These are phyloP conservation scores for Gliomastix tumulicola DNA, from an alignment of 2,329 filamentous ascomycete genomes.

Conservation along the genomic window DNA sequence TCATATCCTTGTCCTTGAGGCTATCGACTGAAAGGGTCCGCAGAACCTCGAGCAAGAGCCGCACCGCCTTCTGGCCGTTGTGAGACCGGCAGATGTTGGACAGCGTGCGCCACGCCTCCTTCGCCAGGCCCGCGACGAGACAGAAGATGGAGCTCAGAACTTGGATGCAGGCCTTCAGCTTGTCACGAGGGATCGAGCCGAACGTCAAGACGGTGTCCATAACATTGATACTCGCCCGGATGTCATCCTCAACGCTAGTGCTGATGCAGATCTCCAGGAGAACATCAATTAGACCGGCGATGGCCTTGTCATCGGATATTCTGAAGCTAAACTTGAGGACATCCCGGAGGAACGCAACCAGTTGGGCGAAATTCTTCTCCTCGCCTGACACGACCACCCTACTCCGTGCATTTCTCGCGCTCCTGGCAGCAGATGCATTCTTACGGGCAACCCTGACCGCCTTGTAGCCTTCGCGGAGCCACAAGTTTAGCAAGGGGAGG, in stretches of 20 bases:
- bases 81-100: slow-evolving; percentile 67
- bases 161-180: slow-evolving; percentile 59
- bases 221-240: slow-evolving; percentile 60
- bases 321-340: slow-evolving; percentile 73
- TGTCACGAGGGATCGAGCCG: slow-evolving; percentile 57
- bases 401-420: slow-evolving; percentile 27
- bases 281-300: slow-evolving; percentile 53
- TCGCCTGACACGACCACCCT: slow-evolving; percentile 35
- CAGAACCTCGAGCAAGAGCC: slow-evolving; percentile 57
- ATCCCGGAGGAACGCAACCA: slow-evolving; percentile 61
- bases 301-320: slow-evolving; percentile 54
- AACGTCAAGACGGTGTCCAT: slow-evolving; percentile 68
- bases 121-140: slow-evolving; percentile 52
- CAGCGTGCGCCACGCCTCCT: slow-evolving; percentile 63
- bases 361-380: slow-evolving; percentile 53
- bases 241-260: slow-evolving; percentile 57
- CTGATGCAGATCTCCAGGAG: slow-evolving; percentile 61
- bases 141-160: slow-evolving; percentile 67
- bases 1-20: slow-evolving; percentile 41
- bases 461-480: slow-evolving; percentile 51
- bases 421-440: slow-evolving; percentile 32
- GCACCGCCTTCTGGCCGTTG: slow-evolving; percentile 62
- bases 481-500: slow-evolving; percentile 53
- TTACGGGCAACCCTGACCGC: slow-evolving; percentile 45
- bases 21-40: slow-evolving; percentile 37